Evolutionary conservation across 352 stramenopile genomes (phyloP).

Genomic region (Phytopythium sindhum): DNA sequence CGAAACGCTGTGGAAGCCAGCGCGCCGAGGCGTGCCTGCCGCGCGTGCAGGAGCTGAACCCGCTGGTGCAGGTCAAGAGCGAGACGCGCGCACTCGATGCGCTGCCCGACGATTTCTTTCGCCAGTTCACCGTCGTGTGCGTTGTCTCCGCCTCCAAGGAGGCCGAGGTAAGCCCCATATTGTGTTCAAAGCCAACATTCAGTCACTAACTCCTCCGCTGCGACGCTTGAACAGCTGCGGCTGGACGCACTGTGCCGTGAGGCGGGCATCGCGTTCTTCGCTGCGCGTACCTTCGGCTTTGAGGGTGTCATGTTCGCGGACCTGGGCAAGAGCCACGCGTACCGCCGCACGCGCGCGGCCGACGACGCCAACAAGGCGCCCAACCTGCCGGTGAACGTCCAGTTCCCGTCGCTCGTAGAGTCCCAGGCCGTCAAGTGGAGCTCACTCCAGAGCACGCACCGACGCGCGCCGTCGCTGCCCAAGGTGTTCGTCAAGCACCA

Average conservation of each 20-base stretch:
- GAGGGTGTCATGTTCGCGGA: slow-evolving; percentile 79
- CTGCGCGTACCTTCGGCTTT: slow-evolving; percentile 72
- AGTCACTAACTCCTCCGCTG: not conserved
- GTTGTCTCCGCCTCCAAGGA: slow-evolving; percentile 43
- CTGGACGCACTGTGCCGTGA: slow-evolving; percentile 59
- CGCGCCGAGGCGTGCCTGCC: slow-evolving; percentile 72
- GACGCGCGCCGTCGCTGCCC: slow-evolving; percentile 69
- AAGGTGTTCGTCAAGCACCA: slow-evolving; percentile 77
- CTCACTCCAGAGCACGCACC: slow-evolving; percentile 60
- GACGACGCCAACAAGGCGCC: slow-evolving; percentile 21
- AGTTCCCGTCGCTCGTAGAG: slow-evolving; percentile 55
- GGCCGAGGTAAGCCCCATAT: slow-evolving; percentile 27
- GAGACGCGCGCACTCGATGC: slow-evolving; percentile 55
- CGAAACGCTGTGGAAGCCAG: slow-evolving; percentile 22
- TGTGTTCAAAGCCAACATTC: not conserved
- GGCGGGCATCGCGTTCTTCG: slow-evolving; percentile 65
- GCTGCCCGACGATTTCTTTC: slow-evolving; percentile 72
- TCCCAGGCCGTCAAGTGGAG: slow-evolving; percentile 55
- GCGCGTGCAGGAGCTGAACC: slow-evolving; percentile 93
- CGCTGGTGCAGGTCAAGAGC: slow-evolving; percentile 85
- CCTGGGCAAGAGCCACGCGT: slow-evolving; percentile 56
- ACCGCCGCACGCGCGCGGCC: slow-evolving; percentile 38
- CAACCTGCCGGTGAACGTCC: slow-evolving; percentile 33
- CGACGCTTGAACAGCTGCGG: slow-evolving; percentile 24
- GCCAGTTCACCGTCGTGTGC: slow-evolving; percentile 87